Percentiles rank a stretch among this genome's conserved stretches.
These are phyloP conservation scores for Candida frijolesensis DNA, from an alignment of 1,139 yeast species.

Conservation along the genomic window DNA sequence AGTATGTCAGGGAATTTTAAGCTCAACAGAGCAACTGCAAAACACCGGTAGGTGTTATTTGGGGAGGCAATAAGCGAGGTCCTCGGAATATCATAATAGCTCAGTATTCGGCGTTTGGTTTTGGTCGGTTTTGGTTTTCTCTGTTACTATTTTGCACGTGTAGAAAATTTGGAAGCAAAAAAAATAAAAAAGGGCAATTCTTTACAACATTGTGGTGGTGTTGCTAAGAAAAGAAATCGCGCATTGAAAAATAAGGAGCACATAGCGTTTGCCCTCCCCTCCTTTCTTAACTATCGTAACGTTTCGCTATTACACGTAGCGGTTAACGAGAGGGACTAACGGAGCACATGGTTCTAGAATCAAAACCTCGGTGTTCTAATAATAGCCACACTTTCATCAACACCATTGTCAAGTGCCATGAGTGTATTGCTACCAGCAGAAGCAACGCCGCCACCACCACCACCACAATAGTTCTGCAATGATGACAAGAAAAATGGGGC, in stretches of 20 bases:
- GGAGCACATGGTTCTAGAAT: neutral
- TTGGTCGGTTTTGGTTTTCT: neutral
- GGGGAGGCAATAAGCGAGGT: no score
- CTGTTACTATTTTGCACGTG: neutral
- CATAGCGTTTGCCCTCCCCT: neutral
- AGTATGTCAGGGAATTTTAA: no score
- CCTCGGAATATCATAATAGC: no score
- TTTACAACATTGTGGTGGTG: neutral
- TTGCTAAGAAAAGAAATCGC: no score
- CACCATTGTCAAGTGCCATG: neutral
- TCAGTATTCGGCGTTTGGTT: no score
- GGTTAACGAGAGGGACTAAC: neutral
- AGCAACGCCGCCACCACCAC: no score
- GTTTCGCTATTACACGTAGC: neutral
- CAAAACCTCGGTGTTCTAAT: slow-evolving; percentile 1
- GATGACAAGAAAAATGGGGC: no score
- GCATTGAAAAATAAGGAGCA: no score
- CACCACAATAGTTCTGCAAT: no score
- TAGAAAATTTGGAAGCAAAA: neutral
- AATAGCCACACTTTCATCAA: neutral
- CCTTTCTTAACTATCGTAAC: neutral
- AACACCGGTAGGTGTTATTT: no score
- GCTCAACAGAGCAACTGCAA: no score
- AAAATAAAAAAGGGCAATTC: neutral
- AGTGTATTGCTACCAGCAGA: neutral